Percentiles rank a stretch among this genome's conserved stretches.
Evolutionary conservation across 2,329 filamentous ascomycete genomes (phyloP).

Genomic region (Juglanconis oblonga): DNA sequence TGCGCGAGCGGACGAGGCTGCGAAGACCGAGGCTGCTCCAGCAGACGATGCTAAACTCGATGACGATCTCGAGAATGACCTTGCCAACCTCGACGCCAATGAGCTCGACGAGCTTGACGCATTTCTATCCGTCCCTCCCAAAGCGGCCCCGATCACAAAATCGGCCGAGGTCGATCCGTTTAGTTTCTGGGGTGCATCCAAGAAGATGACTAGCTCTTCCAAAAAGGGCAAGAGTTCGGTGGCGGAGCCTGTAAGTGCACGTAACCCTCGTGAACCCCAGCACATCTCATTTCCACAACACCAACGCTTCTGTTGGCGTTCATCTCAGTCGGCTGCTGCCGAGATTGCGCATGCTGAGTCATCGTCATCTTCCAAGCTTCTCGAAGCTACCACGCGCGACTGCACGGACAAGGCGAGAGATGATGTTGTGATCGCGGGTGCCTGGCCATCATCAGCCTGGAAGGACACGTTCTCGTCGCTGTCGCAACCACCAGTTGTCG

Average conservation of each 20-base stretch:
- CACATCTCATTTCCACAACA: conserved; percentile 11
- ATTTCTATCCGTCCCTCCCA: conserved; percentile 18
- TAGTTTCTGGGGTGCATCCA: conserved; percentile 55
- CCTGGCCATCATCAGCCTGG: conserved; percentile 23
- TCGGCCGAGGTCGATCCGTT: conserved; percentile 41
- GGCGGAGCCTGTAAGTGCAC: conserved; percentile 28
- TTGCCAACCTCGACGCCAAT: conserved; percentile 21
- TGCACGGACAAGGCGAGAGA: conserved; percentile 20
- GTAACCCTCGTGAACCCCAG: conserved; percentile 18
- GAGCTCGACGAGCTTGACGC: conserved; percentile 28
- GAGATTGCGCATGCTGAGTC: conserved; percentile 51
- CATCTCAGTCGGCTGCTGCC: conserved; percentile 26
- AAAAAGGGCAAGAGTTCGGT: conserved; percentile 38
- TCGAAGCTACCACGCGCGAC: conserved; percentile 40
- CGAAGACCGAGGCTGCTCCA: conserved; percentile 44
- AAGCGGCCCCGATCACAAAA: conserved; percentile 13
- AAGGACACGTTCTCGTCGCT: conserved; percentile 41
- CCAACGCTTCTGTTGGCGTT: conserved; percentile 9
- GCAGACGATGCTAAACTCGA: conserved; percentile 12
- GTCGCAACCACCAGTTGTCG: conserved; percentile 30
- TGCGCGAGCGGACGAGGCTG: conserved; percentile 42
- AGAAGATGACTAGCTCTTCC: conserved; percentile 35
- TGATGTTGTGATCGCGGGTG: conserved; percentile 12
- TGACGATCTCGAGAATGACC: conserved; percentile 21
- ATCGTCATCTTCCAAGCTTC: conserved; percentile 33